A percentile compares a stretch with the other conserved stretches of the same genome.
These are phyloP conservation scores for Ustilago vetiveriae DNA, from an alignment of 1,284 basidiomycete genomes.

Conservation along the genomic window DNA sequence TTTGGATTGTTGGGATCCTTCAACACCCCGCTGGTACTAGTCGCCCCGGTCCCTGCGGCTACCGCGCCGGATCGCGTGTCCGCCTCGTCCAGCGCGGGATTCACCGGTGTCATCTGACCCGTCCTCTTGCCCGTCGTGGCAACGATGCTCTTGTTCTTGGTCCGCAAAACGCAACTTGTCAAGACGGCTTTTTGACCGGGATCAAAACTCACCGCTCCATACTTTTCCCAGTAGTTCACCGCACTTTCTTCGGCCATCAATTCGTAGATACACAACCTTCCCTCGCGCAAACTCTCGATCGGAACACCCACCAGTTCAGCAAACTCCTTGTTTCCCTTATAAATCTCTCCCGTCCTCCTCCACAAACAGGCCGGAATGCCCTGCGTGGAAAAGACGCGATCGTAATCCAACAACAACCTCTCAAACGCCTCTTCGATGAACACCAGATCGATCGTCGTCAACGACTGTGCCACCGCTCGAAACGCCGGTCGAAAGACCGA, in stretches of 20 bases:
- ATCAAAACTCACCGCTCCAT: conserved; percentile 75
- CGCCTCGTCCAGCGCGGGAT: not conserved
- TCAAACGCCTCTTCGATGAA: conserved; percentile 89
- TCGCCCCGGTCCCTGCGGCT: conserved; percentile 23
- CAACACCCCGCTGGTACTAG: conserved; percentile 25
- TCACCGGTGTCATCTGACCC: conserved; percentile 13
- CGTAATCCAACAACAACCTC: conserved; percentile 91
- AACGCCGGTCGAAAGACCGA: conserved; percentile 86
- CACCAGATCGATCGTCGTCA: conserved; percentile 94
- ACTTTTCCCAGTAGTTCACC: conserved; percentile 90
- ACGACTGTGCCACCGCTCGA: conserved; percentile 75
- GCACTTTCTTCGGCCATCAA: conserved; percentile 79
- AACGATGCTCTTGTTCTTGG: conserved; percentile 47
- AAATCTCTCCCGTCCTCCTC: conserved; percentile 96
- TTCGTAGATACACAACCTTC: conserved; percentile 94
- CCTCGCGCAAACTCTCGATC: conserved; percentile 82
- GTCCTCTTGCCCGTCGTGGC: not conserved
- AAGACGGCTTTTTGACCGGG: conserved; percentile 82
- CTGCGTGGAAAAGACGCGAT: conserved; percentile 79
- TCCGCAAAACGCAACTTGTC: conserved; percentile 83
- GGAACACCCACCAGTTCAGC: conserved; percentile 85
- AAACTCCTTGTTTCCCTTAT: conserved; percentile 96
- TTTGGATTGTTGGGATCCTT: conserved; percentile 67
- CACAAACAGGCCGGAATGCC: conserved; percentile 96
- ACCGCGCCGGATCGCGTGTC: no score